Evolutionary conservation across 2,329 filamentous ascomycete species (phyloP).

Genomic region (Sclerotinia sclerotiorum): DNA sequence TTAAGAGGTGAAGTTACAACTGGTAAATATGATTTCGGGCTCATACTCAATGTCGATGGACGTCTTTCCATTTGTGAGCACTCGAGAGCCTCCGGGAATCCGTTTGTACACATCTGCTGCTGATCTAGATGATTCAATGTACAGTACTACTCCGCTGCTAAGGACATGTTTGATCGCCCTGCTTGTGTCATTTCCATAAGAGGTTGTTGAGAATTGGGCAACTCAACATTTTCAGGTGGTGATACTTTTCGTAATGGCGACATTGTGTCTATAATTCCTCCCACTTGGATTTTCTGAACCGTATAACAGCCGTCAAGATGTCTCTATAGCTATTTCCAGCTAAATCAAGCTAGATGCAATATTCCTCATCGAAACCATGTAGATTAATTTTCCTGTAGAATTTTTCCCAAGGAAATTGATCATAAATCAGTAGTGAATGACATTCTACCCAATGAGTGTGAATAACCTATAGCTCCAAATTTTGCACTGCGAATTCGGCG

Average conservation of each 20-base stretch:
- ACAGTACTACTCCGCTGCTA: slow-evolving; percentile 12
- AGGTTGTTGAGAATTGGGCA: slow-evolving; percentile 9
- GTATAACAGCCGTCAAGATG: background rate
- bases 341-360: background rate
- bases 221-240: slow-evolving; percentile 15
- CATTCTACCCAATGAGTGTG: background rate
- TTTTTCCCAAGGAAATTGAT: background rate
- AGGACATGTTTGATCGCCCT: slow-evolving; percentile 22
- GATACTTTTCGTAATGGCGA: slow-evolving; percentile 24
- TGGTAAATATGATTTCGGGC: slow-evolving; percentile 34
- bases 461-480: background rate
- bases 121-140: background rate
- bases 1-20: slow-evolving; percentile 40
- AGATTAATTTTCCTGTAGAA: background rate
- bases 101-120: slow-evolving; percentile 10
- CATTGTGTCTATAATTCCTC: slow-evolving; percentile 20
- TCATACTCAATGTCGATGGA: slow-evolving; percentile 24
- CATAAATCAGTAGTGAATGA: background rate
- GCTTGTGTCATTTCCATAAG: slow-evolving; percentile 22
- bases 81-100: slow-evolving; percentile 22
- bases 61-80: slow-evolving; percentile 19
- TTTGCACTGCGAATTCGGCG: slow-evolving; percentile 10
- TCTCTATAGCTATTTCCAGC: background rate
- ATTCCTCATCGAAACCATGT: background rate
- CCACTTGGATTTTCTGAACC: background rate